Evolutionary conservation across 257 asterid genomes (phyloP).

Genomic region (Vinca minor): DNA sequence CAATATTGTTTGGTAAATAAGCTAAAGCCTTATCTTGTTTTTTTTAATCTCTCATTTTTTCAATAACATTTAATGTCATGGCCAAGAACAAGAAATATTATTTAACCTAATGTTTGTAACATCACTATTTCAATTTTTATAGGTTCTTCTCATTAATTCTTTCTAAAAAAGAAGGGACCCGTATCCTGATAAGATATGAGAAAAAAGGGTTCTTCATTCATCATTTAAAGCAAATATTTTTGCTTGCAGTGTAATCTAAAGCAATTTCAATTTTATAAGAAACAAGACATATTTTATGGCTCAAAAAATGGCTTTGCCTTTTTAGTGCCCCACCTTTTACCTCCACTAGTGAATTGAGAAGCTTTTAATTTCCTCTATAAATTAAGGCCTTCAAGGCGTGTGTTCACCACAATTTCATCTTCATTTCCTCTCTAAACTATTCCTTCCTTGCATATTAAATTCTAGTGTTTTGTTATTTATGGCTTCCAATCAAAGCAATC

Average conservation of each 20-base stretch:
- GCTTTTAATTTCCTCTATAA: slow-evolving; percentile 33
- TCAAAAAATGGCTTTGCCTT: slow-evolving; percentile 1
- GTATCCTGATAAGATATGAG: neutral
- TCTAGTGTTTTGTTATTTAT: neutral
- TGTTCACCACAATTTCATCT: slow-evolving; percentile 37
- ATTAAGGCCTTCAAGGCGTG: slow-evolving; percentile 30
- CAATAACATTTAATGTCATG: too few relatives aligned
- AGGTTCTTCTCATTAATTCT: neutral
- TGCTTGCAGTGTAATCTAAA: too few relatives aligned
- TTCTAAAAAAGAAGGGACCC: neutral
- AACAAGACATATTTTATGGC: neutral
- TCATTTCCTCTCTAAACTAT: neutral
- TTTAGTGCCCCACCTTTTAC: neutral
- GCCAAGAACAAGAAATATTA: neutral
- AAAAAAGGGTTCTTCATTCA: neutral
- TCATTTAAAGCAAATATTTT: too few relatives aligned
- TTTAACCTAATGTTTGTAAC: neutral
- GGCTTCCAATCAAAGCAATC: slow-evolving; percentile 39
- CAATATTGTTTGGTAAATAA: too few relatives aligned
- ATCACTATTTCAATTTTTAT: neutral
- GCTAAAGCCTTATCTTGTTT: too few relatives aligned
- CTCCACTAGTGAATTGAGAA: slow-evolving; percentile 12
- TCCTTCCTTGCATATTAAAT: neutral
- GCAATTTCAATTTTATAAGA: neutral
- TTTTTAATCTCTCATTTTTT: too few relatives aligned